These are phyloP conservation scores for sunflower (Helianthus annuus) DNA, from an alignment of 129 eudicot genomes.

Conservation along the genomic window DNA sequence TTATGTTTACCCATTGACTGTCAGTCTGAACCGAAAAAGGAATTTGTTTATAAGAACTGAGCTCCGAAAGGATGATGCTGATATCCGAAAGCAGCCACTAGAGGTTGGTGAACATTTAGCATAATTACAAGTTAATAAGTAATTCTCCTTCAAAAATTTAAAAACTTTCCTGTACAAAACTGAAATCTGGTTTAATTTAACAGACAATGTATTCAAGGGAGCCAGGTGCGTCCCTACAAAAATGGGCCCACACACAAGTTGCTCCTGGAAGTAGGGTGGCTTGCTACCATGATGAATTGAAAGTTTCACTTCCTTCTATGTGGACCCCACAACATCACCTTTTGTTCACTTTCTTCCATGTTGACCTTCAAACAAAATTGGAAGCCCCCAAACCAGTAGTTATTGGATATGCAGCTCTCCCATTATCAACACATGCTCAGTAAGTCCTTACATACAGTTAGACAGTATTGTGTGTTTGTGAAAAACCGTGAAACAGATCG, in stretches of 20 bases:
- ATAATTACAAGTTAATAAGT: not conserved
- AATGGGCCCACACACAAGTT: constrained; percentile 89
- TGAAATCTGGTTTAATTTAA: constrained; percentile 14
- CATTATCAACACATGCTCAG: constrained; percentile 89
- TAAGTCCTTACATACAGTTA: constrained; percentile 37
- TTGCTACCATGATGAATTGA: constrained; percentile 92
- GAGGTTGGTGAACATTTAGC: constrained; percentile 57
- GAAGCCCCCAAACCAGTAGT: constrained; percentile 99
- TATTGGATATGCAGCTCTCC: constrained; percentile 88
- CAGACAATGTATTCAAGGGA: constrained; percentile 93
- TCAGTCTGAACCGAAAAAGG: constrained; percentile 86
- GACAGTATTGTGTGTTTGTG: not conserved
- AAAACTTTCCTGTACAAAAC: constrained; percentile 4
- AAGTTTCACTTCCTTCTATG: constrained; percentile 85
- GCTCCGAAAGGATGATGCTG: constrained; percentile 87
- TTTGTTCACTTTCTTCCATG: constrained; percentile 86
- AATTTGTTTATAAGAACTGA: constrained; percentile 93
- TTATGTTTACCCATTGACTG: constrained; percentile 96
- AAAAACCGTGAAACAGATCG: no score
- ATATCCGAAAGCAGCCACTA: constrained; percentile 70
- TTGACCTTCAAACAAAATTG: constrained; percentile 95
- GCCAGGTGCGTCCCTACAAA: constrained; percentile 71
- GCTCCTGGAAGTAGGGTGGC: constrained; percentile 95
- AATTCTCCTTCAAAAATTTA: not conserved
- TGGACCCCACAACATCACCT: constrained; percentile 97